phyloP scores from a whole-genome alignment of 257 asterid genomes.

The Solanum rostratum region DNA sequence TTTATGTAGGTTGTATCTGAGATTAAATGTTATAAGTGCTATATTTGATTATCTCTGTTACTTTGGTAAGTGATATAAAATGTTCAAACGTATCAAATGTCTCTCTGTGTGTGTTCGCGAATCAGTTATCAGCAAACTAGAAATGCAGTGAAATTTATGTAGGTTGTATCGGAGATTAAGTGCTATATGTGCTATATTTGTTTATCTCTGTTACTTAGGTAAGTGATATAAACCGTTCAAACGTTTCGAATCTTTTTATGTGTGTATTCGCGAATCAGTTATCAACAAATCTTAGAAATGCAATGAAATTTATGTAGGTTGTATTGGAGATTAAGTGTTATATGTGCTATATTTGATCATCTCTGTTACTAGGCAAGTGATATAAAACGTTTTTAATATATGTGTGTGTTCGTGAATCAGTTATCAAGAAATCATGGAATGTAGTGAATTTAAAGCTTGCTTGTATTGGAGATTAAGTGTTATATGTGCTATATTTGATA shows the following conservation, averaged over 20 bases:
- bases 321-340: neutral
- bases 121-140: neutral
- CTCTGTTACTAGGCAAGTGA: conserved; percentile 53
- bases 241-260: neutral
- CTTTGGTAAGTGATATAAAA: no score
- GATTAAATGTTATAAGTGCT: neutral
- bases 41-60: no score
- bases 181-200: no score
- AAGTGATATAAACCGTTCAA: no score
- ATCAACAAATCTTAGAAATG: neutral
- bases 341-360: neutral
- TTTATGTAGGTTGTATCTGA: neutral
- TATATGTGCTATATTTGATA: no score
- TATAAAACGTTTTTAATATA: conserved; percentile 13
- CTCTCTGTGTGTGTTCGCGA: neutral
- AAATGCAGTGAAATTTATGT: no score
- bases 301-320: neutral
- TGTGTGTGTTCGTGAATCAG: neutral
- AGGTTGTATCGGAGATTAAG: no score
- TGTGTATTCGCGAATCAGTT: neutral
- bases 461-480: neutral
- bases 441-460: neutral
- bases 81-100: neutral
- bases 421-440: neutral
- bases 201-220: no score